phyloP scores from a whole-genome alignment of 345 rosid genomes.

The Pistacia atlantica region DNA sequence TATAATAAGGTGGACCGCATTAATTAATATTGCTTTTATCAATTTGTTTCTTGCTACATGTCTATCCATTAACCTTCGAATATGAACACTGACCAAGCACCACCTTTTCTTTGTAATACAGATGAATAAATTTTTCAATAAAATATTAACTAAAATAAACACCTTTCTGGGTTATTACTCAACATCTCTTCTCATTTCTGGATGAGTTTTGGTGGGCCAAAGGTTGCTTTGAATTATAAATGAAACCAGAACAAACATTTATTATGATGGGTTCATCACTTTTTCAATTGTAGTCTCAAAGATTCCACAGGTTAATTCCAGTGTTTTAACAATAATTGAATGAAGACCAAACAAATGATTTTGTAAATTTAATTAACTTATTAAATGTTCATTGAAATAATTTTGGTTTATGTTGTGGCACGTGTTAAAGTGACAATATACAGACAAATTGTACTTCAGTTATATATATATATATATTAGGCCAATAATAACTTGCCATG shows the following conservation, averaged over 20 bases:
- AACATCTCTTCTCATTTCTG: not conserved
- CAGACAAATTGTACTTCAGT: not conserved
- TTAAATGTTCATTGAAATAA: not conserved
- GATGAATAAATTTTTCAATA: no score
- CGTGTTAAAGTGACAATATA: not conserved
- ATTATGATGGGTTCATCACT: not conserved
- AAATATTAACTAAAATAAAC: no score
- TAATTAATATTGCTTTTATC: not conserved
- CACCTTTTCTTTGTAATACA: no score
- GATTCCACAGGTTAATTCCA: constrained; percentile 2
- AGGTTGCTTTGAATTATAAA: not conserved
- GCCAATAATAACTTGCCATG: not conserved
- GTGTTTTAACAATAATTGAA: not conserved
- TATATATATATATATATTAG: not conserved
- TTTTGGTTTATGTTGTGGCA: not conserved
- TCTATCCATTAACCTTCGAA: not conserved
- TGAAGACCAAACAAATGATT: not conserved
- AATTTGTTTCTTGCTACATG: not conserved
- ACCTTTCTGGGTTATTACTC: no score
- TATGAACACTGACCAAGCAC: no score
- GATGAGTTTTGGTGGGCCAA: constrained; percentile 20
- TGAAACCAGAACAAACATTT: constrained; percentile 1
- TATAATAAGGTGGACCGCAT: not conserved
- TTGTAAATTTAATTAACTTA: not conserved
- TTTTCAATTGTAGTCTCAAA: constrained; percentile 9